Evolutionary conservation across 2,329 filamentous ascomycete genomes (phyloP).

Genomic region (Juglanconis juglandina): DNA sequence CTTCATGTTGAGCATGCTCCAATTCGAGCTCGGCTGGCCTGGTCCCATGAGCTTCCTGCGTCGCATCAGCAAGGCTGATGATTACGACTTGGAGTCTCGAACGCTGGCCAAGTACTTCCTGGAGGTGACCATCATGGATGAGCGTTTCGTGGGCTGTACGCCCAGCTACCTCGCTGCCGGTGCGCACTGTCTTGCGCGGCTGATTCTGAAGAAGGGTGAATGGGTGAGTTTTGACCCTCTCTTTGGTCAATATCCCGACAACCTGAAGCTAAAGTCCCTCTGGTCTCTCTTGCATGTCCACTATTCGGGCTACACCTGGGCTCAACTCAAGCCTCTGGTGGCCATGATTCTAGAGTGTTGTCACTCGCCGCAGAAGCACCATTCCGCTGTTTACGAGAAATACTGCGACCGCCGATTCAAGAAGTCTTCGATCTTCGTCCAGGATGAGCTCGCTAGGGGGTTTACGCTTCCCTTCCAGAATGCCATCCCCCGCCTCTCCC

Average conservation of each 20-base stretch:
- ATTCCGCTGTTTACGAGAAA: constrained; percentile 85
- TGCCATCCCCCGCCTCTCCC: constrained; percentile 30
- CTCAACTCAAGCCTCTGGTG: constrained; percentile 75
- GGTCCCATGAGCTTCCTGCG: constrained; percentile 98
- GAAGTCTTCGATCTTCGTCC: constrained; percentile 75
- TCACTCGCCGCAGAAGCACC: constrained; percentile 74
- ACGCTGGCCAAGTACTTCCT: constrained; percentile 97
- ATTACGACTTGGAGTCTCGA: constrained; percentile 92
- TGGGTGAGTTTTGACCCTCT: constrained; percentile 65
- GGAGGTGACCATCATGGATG: constrained; percentile 95
- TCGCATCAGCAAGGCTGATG: constrained; percentile 95
- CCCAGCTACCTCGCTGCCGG: constrained; percentile 89
- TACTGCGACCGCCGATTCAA: constrained; percentile 87
- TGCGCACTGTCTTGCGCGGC: constrained; percentile 83
- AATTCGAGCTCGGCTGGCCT: constrained; percentile 96
- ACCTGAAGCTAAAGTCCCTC: constrained; percentile 19
- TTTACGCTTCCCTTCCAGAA: constrained; percentile 49
- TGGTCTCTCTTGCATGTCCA: constrained; percentile 80
- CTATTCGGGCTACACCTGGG: constrained; percentile 90
- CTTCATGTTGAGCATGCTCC: constrained; percentile 96
- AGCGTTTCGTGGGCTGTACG: constrained; percentile 87
- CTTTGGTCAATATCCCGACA: not conserved
- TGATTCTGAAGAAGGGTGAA: constrained; percentile 85
- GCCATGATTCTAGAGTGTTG: constrained; percentile 83
- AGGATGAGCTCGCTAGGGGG: constrained; percentile 65